phyloP scores from a whole-genome alignment of 2,329 filamentous ascomycete genomes.

The Paraphaeosphaeria minitans region DNA sequence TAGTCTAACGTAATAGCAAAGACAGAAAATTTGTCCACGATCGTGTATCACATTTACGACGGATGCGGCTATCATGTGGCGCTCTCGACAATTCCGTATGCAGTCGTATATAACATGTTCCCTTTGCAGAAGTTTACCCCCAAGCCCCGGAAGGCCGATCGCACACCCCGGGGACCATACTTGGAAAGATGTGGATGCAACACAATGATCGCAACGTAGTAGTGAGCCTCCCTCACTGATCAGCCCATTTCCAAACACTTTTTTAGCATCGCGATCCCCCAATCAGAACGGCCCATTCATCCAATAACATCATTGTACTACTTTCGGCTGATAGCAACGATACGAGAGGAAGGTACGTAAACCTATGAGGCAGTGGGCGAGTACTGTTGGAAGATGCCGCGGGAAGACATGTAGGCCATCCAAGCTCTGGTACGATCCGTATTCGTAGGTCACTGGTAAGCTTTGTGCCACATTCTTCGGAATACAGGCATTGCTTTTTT shows the following conservation, averaged over 20 bases:
- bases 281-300: neutral
- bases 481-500: too few species aligned
- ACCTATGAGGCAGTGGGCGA: constrained; percentile 20
- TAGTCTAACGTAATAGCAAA: too few species aligned
- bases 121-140: neutral
- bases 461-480: too few species aligned
- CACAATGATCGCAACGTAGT: neutral
- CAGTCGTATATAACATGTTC: neutral
- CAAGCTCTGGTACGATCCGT: too few species aligned
- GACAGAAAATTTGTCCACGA: too few species aligned
- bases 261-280: neutral
- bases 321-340: too few species aligned
- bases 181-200: neutral
- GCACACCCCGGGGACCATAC: neutral
- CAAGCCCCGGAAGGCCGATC: neutral
- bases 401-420: too few species aligned
- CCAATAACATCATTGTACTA: constrained; percentile 11
- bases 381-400: too few species aligned
- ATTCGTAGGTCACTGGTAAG: too few species aligned
- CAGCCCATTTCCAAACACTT: neutral
- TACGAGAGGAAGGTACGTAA: constrained; percentile 23
- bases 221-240: neutral
- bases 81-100: neutral
- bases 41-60: neutral
- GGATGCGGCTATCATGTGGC: neutral